Evolutionary conservation across 176 grass and related monocot genomes (phyloP).

Genomic region (Cocos nucifera): DNA sequence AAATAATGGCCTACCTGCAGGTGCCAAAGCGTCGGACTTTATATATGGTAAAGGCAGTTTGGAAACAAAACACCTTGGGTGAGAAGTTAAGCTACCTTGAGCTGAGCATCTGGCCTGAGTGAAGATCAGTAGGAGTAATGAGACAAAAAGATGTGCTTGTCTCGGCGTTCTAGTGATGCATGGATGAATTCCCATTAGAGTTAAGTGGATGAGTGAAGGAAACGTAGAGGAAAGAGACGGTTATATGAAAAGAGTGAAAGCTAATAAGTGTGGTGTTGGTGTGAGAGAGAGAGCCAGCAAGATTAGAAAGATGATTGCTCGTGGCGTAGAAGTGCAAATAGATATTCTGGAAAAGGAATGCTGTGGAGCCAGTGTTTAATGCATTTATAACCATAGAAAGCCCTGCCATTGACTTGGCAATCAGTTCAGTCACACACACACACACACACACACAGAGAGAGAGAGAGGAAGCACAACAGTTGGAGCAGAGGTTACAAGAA

Average conservation of each 20-base stretch:
- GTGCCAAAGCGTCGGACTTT: too few species aligned
- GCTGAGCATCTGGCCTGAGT: neutral
- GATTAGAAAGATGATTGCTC: neutral
- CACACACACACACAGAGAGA: neutral
- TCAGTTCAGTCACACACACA: neutral
- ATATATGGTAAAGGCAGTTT: too few species aligned
- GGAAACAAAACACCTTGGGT: neutral
- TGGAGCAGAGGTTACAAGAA: conserved; percentile 20
- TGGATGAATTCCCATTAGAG: too few species aligned
- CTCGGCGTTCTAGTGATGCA: too few species aligned
- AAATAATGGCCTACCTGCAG: conserved; percentile 28
- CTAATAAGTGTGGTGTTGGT: conserved; percentile 12
- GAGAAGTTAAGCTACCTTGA: conserved; percentile 23
- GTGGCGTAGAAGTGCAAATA: neutral
- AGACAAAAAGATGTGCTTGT: too few species aligned
- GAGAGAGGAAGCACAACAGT: conserved; percentile 5
- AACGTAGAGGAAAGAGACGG: too few species aligned
- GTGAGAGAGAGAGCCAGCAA: neutral
- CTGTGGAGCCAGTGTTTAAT: conserved; percentile 40
- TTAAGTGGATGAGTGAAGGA: too few species aligned
- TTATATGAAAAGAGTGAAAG: too few species aligned
- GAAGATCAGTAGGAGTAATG: too few species aligned
- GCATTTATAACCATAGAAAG: conserved; percentile 36
- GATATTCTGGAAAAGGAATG: conserved; percentile 10
- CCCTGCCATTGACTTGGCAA: conserved; percentile 18